Percentiles rank a stretch among this genome's conserved stretches.
Conservation (phyloP, 345 rosid species). For the Mercurialis annua region DNA sequence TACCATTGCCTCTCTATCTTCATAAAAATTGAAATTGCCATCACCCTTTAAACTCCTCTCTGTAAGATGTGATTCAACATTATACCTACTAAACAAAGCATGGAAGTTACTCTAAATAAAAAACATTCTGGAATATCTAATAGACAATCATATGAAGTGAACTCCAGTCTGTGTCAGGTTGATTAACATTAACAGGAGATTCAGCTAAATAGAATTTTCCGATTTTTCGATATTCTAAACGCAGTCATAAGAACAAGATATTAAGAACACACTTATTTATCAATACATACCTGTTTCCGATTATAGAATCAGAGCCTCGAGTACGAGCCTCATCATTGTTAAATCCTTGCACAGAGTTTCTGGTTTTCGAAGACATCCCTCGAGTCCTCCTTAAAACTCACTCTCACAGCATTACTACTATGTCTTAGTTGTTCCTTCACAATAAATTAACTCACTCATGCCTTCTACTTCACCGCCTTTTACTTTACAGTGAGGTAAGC, state of each 20-base stretch:
- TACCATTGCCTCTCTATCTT: conserved; percentile 72
- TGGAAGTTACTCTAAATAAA: conserved; percentile 17
- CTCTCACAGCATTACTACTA: conserved; percentile 13
- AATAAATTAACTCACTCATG: conserved; percentile 14
- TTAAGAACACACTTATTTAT: no score
- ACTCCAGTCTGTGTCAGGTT: background rate
- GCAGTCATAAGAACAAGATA: no score
- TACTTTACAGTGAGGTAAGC: conserved; percentile 8
- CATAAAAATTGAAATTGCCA: conserved; percentile 38
- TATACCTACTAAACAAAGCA: conserved; percentile 32
- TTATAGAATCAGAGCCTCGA: conserved; percentile 28
- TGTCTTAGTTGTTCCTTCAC: conserved; percentile 20
- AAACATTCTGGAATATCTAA: background rate
- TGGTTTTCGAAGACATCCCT: conserved; percentile 37
- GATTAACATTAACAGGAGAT: background rate
- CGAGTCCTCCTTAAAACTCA: conserved; percentile 17
- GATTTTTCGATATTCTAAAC: no score
- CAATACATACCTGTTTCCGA: conserved; percentile 34
- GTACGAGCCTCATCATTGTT: conserved; percentile 20
- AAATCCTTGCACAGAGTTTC: conserved; percentile 26
- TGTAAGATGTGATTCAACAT: conserved; percentile 33
- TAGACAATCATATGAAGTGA: background rate
- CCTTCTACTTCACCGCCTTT: conserved; percentile 24
- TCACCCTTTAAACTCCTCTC: conserved; percentile 40
- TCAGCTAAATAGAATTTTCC: background rate